Evolutionary conservation across 345 rosid genomes (phyloP).

Genomic region (Excoecaria cochinchinensis): DNA sequence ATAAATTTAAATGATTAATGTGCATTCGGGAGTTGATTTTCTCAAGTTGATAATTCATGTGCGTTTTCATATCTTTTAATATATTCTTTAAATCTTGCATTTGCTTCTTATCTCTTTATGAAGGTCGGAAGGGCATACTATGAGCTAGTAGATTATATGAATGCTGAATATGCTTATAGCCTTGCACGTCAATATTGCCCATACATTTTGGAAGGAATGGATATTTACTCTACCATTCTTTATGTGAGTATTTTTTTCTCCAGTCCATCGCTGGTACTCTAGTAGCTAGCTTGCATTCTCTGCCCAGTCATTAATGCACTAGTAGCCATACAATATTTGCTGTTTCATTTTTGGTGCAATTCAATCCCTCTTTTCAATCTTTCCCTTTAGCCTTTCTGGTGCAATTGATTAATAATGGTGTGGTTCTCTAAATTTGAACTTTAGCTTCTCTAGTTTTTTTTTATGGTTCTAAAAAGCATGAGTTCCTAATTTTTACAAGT

Average conservation of each 20-base stretch:
- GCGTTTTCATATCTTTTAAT: background rate
- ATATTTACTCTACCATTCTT: conserved; percentile 87
- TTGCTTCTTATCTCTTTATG: conserved; percentile 16
- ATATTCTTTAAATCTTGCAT: background rate
- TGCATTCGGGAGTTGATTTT: background rate
- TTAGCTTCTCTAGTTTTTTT: too few species aligned
- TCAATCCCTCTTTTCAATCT: background rate
- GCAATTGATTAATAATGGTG: too few species aligned
- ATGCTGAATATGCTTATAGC: conserved; percentile 79
- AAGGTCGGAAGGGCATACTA: conserved; percentile 90
- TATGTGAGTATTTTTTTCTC: conserved; percentile 56
- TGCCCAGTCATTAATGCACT: too few species aligned
- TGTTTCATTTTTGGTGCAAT: background rate
- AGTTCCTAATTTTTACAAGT: too few species aligned
- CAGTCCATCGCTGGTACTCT: background rate
- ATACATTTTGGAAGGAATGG: conserved; percentile 92
- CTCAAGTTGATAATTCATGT: too few species aligned
- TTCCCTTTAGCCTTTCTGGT: background rate
- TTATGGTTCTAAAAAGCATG: too few species aligned
- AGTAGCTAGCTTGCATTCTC: background rate
- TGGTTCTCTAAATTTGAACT: too few species aligned
- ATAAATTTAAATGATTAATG: background rate
- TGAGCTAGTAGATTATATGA: conserved; percentile 80
- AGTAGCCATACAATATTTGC: background rate
- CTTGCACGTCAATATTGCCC: conserved; percentile 79